These are phyloP conservation scores for Rubia yunnanensis DNA, from an alignment of 257 asterid genomes.

Conservation along the genomic window DNA sequence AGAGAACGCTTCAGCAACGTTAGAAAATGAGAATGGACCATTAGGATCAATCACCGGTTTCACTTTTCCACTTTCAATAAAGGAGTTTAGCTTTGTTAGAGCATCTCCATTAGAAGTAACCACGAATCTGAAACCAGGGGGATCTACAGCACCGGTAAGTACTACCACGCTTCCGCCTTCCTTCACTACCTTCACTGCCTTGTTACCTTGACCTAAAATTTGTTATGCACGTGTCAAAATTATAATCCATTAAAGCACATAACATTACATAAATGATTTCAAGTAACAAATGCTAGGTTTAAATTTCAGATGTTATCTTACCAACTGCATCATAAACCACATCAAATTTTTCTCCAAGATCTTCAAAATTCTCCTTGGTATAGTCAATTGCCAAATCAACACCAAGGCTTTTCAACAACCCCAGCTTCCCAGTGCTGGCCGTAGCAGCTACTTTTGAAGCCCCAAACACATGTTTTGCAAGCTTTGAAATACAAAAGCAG, in stretches of 20 bases:
- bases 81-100: slow-evolving; percentile 62
- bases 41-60: slow-evolving; percentile 64
- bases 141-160: slow-evolving; percentile 66
- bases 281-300: no score
- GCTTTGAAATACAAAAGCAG: slow-evolving; percentile 22
- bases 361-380: slow-evolving; percentile 72
- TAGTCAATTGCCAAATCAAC: slow-evolving; percentile 80
- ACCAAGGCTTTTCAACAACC: slow-evolving; percentile 64
- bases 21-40: slow-evolving; percentile 69
- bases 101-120: slow-evolving; percentile 69
- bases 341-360: slow-evolving; percentile 61
- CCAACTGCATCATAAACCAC: slow-evolving; percentile 83
- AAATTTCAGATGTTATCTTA: slow-evolving; percentile 18
- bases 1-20: slow-evolving; percentile 71
- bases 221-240: no score
- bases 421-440: slow-evolving; percentile 60
- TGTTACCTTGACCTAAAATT: slow-evolving; percentile 67
- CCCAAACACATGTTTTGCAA: slow-evolving; percentile 81
- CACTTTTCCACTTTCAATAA: slow-evolving; percentile 63
- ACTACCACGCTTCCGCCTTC: slow-evolving; percentile 82
- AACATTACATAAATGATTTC: no score
- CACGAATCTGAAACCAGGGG: slow-evolving; percentile 82
- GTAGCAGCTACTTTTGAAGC: slow-evolving; percentile 89
- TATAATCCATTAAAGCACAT: no score
- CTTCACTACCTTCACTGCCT: slow-evolving; percentile 72